These are phyloP conservation scores for Volvox carteri DNA, from an alignment of 163 green algal genomes.

Conservation along the genomic window DNA sequence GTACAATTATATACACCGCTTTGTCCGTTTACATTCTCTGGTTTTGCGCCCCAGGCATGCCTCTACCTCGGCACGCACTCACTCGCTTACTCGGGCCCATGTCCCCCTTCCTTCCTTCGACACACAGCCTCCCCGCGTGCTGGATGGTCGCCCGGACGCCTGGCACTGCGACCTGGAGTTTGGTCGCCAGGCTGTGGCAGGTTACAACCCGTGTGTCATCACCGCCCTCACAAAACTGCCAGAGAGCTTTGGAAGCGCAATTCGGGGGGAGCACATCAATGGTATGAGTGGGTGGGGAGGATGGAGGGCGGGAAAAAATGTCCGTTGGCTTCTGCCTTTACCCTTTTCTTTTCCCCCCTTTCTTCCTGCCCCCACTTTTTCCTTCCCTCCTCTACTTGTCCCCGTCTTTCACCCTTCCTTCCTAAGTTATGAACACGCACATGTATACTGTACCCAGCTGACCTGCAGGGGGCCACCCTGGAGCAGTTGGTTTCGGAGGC, in stretches of 20 bases:
- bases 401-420: too few species aligned
- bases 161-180: slow-evolving; percentile 67
- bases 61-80: not conserved
- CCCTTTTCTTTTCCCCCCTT: not conserved
- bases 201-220: slow-evolving; percentile 63
- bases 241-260: slow-evolving; percentile 39
- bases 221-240: slow-evolving; percentile 55
- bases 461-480: slow-evolving; percentile 52
- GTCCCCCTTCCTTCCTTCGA: not conserved
- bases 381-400: too few species aligned
- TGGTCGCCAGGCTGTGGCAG: slow-evolving; percentile 65
- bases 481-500: slow-evolving; percentile 55
- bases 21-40: too few species aligned
- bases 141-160: slow-evolving; percentile 22
- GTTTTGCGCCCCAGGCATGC: too few species aligned
- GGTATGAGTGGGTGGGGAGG: slow-evolving; percentile 43
- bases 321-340: too few species aligned
- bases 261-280: slow-evolving; percentile 54
- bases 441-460: too few species aligned
- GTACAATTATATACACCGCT: too few species aligned
- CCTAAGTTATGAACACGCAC: too few species aligned
- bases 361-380: not conserved
- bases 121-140: slow-evolving; percentile 45
- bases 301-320: too few species aligned
- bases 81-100: not conserved